Base-by-base conservation (phyloP, 2,329 filamentous ascomycete species). In the Paraphoma chrysanthemicola region DNA sequence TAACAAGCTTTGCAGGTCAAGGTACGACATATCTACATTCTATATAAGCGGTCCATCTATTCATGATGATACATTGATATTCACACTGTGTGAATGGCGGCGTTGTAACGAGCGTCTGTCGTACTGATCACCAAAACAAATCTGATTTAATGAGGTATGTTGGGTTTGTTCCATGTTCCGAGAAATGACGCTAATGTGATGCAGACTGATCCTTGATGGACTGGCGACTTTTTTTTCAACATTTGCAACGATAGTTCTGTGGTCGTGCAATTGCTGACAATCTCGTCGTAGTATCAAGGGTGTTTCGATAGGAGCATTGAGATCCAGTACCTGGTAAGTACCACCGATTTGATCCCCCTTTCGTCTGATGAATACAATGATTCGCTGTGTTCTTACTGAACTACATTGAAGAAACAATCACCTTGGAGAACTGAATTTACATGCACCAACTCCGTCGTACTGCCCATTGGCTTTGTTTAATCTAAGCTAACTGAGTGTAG, bases 111-210 rank as follows among this genome's bases (percentile, higher is more conserved):
- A 80, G 71, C 71, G 72, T 66, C 57, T 61, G 64, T 77, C 75
- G 82, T 77, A 66, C 83, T 87, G 85, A 87, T 84, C 83, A 81
- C 80, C 78, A 75, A 83, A 83, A 85, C 85, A 86, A 88, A 86
- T 88, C 86, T 88, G 86, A 88, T 88, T 87, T 87, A 88, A 87
- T 87, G 85, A 87, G 85, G 85, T 80, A 77, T 66, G 75, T 68
- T 14, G 6, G n/a, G 28, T 5, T 8, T 33, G 10, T 5, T 5
- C 14, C n/a, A 44, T 18, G 10, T 6, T 9, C 9, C 45, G 14
- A 14, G 9, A 53, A 7, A 43, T 29, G 50, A 45, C 18, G 59
- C 72, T 77, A 66, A 77, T 57, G 18, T 16, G 6, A 10, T 12
- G 2, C 46, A 78, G 76, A 64, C 74, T 78, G 72, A 75, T 67